Base-by-base conservation (phyloP, 2,329 filamentous ascomycete species). In the Penicillium sp. region DNA sequence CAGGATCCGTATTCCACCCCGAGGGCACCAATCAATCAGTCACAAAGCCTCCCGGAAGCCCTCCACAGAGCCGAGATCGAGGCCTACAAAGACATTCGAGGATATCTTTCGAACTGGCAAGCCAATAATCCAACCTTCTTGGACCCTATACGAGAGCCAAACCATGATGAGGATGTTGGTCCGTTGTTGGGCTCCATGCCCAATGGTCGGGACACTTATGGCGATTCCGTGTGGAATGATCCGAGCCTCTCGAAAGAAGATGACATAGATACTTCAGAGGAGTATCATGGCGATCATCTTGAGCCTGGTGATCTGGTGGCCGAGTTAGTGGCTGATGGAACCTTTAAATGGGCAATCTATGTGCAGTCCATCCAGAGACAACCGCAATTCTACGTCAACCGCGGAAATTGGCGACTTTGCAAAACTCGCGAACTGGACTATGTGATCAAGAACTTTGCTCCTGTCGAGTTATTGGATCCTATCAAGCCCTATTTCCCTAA, bases 401-500 rank as follows among this genome's bases (percentile, higher is more conserved):
- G 72, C 57, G 77, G 77, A 8, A 77, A 78, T 62, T 79, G 77
- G 77, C 70, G 77, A 5, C 66, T 77, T 21, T 71, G 69, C 33
- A 64, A 62, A 8, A 67, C 76, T 4, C 68, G 63, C 21, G 66
- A 72, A 31, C 68, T 84, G 8, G 76, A 79, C 46, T 85, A 81
- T 63, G 75, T 79, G 10, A 72, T 85, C 11, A 78, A 81, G 48
- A 71, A 73, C 25, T 84, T 82, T 62, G 75, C 82, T 10, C 70
- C 79, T 27, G 72, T 71, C 2, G 69, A 77, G 27, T 60, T 80
- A 26, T 61, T 87, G 3, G 65, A 78, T 13, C 75, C 78, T 2
- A 66, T 87, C 3, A 57, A 81, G 10, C 78, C 80, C 4, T 81
- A 82, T 66, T 72, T 87, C 3, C 85, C 85, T 0, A 66, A 70